Evolutionary conservation across 768 basidiomycete genomes (phyloP).

Genomic region (Leccinum longicurvipes): DNA sequence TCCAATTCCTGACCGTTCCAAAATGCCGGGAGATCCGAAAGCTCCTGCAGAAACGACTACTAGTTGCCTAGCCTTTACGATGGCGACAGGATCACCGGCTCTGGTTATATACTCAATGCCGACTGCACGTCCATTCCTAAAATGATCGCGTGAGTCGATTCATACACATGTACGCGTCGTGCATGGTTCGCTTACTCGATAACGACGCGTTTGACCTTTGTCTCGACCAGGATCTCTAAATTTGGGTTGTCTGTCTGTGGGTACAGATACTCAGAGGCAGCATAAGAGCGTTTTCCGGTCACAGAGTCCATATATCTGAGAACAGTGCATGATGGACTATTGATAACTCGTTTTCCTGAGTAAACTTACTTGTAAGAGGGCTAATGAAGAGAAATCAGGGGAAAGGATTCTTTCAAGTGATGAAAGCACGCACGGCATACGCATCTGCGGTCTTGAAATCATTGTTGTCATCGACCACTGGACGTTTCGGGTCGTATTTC

Average conservation of each 20-base stretch:
- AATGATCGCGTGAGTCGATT: not conserved
- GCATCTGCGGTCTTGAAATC: conserved; percentile 33
- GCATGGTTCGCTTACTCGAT: not conserved
- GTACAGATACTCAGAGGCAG: conserved; percentile 2
- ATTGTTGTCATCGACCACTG: conserved; percentile 45
- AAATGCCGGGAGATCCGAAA: conserved; percentile 2
- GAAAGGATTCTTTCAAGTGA: not conserved
- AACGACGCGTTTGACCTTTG: conserved; percentile 2
- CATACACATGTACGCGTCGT: not conserved
- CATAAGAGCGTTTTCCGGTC: conserved; percentile 2
- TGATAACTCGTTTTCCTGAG: not conserved
- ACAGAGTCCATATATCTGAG: conserved; percentile 1
- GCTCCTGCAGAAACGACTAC: conserved; percentile 5
- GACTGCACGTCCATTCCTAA: not conserved
- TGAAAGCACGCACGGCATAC: conserved; percentile 22
- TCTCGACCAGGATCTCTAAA: not conserved
- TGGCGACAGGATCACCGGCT: not conserved
- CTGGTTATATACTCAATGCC: conserved; percentile 1
- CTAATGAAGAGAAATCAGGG: conserved; percentile 2
- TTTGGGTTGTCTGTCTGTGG: not conserved
- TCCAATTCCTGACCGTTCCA: conserved; percentile 10
- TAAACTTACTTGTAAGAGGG: conserved; percentile 17
- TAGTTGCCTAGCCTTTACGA: not conserved
- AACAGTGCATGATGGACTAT: not conserved
- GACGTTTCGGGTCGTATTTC: conserved; percentile 46